phyloP scores from a whole-genome alignment of 495 filamentous ascomycete species.

The Aspergillus asperescens region DNA sequence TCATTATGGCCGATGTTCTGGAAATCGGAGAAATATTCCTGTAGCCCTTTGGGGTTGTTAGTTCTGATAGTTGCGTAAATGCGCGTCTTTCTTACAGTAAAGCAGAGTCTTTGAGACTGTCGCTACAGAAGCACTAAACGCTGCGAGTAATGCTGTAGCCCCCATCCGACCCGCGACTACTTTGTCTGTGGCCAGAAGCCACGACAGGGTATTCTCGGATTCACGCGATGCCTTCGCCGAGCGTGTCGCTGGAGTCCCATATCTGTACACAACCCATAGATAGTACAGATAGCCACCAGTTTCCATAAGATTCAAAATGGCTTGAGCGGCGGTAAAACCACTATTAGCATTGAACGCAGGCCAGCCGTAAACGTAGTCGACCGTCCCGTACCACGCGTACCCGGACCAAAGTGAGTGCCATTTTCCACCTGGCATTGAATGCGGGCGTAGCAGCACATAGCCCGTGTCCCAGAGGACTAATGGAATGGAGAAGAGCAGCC shows the following conservation, averaged over 20 bases:
- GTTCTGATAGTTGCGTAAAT: not conserved
- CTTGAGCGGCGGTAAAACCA: constrained; percentile 80
- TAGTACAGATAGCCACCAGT: constrained; percentile 65
- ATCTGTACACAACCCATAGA: constrained; percentile 51
- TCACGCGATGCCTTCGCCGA: constrained; percentile 31
- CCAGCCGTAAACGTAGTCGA: constrained; percentile 84
- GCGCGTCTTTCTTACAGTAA: constrained; percentile 59
- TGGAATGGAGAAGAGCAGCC: constrained; percentile 75
- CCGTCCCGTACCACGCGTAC: constrained; percentile 73
- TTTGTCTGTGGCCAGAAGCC: constrained; percentile 45
- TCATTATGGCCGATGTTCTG: constrained; percentile 75
- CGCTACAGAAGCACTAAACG: constrained; percentile 66
- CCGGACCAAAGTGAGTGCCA: constrained; percentile 71
- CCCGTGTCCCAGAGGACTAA: constrained; percentile 77
- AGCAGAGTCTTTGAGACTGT: constrained; percentile 83
- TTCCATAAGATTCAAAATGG: constrained; percentile 68
- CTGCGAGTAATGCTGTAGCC: constrained; percentile 60
- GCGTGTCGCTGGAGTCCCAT: constrained; percentile 36
- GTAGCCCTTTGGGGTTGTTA: constrained; percentile 52
- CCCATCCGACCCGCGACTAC: constrained; percentile 55
- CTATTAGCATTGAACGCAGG: constrained; percentile 64
- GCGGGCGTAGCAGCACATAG: constrained; percentile 78
- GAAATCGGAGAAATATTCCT: constrained; percentile 73
- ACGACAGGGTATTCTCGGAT: constrained; percentile 30
- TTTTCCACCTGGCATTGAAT: constrained; percentile 73